Base-by-base conservation (phyloP, 208 protist genomes). In the Strigomonas galati region DNA sequence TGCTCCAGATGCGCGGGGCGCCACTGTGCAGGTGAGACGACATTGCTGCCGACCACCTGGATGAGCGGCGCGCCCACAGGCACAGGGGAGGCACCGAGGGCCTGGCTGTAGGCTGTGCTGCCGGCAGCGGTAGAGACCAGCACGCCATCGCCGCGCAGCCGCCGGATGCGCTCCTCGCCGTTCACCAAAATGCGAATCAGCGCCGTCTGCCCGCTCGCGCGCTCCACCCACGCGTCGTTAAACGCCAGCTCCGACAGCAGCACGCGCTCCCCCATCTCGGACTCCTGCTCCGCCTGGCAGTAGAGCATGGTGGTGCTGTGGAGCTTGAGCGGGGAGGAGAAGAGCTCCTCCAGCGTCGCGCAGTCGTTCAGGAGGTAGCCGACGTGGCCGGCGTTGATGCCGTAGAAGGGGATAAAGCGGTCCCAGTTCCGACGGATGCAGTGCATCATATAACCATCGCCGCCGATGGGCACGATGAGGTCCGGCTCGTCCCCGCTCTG, bases 391-490 rank as follows among this genome's bases (percentile, higher is more conserved):
- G 91, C 91, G 62, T 96, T 96, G 57, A 96, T 82, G 49, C 91
- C 91, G 73, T 91, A 96, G 65, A 96, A 96, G 15, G 91, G 91
- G 56, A 94, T 92, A 62, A 93, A 96, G 65, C 91, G 91, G 10
- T 74, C 64, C 87, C 91, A 96, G 78, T 96, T 89, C 58, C 88
- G 82, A 9, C 91, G 87, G 62, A 96, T 93, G 74, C 91, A 96
- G 57, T 92, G 87, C 91, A 96, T 96, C 87, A 96, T 94, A 76
- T 93, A 96, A 12, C 91, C 91, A 73, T 96, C 91, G 1, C 91
- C 91, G 60, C 91, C 91, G 72, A 96, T 94, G 19, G 91, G 91
- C 35, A 94, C 87, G 69, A 96, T 92, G 23, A 96, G 74, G 62
- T 96, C 91, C 1, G 91, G 91, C 62, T 92, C 85, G 67, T 90